phyloP scores from a whole-genome alignment of 2,329 filamentous ascomycete species.

The Chaetomium olivaceum region DNA sequence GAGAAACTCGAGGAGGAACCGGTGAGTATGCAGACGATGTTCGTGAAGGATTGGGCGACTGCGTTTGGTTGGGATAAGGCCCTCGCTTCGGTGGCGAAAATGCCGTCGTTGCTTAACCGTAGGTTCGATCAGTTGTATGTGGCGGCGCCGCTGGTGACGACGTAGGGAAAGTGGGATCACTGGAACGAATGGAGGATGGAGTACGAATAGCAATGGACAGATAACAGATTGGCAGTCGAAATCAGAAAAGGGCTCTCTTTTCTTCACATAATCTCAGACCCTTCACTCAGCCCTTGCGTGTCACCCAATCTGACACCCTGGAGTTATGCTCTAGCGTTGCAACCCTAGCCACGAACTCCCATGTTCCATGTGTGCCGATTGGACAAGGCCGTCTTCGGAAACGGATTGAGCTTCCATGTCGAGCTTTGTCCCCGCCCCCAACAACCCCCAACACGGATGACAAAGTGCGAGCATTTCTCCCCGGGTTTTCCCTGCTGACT shows the following conservation, averaged over 20 bases:
- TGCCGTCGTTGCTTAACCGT: conserved; percentile 2
- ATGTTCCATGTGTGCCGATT: background rate
- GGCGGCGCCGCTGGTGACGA: conserved; percentile 6
- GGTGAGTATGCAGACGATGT: background rate
- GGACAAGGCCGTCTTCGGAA: background rate
- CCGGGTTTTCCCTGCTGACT: background rate
- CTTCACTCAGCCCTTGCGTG: background rate
- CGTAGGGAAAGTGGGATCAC: background rate
- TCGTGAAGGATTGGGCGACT: background rate
- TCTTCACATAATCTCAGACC: background rate
- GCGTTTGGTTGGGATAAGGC: conserved; percentile 2
- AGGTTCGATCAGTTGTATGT: conserved; percentile 9
- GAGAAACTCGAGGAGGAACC: background rate
- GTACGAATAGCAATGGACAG: too few relatives aligned
- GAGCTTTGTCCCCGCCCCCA: background rate
- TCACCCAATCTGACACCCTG: background rate
- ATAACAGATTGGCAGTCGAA: too few relatives aligned
- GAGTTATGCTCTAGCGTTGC: too few relatives aligned
- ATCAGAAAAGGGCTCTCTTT: background rate
- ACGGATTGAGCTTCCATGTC: background rate
- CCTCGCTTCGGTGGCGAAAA: background rate
- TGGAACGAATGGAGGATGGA: too few relatives aligned
- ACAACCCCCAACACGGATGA: background rate
- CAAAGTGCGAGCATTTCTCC: background rate
- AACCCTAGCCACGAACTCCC: background rate